A percentile compares a stretch with the other conserved stretches of the same genome.
phyloP scores from a whole-genome alignment of 208 protist genomes.

The Strigomonas galati region DNA sequence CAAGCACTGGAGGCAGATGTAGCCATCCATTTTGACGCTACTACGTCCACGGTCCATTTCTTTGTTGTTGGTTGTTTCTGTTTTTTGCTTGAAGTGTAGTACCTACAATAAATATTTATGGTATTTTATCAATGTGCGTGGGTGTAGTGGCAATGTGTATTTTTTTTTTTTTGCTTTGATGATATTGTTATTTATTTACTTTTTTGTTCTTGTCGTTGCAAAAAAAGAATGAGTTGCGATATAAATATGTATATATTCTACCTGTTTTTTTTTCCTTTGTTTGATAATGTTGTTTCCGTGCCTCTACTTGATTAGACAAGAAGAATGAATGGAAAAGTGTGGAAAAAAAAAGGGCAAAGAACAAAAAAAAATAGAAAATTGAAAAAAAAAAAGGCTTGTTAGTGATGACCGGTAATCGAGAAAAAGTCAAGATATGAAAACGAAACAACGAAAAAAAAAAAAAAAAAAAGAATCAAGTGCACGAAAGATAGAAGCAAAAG shows the following conservation, averaged over 20 bases:
- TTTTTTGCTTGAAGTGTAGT: background rate
- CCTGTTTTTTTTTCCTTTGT: background rate
- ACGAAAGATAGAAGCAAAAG: slow-evolving; percentile 9
- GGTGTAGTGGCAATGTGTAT: background rate
- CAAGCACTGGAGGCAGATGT: slow-evolving; percentile 60
- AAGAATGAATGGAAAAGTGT: slow-evolving; percentile 4
- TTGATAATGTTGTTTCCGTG: background rate
- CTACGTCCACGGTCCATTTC: slow-evolving; percentile 51
- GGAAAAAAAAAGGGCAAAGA: slow-evolving; percentile 11
- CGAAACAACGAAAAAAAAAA: slow-evolving; percentile 12
- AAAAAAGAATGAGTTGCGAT: background rate
- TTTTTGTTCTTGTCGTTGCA: background rate
- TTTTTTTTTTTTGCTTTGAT: background rate
- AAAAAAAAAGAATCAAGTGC: slow-evolving; percentile 9
- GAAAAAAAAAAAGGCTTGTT: slow-evolving; percentile 7
- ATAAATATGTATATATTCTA: background rate
- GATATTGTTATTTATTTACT: slow-evolving; percentile 6
- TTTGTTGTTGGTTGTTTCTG: background rate
- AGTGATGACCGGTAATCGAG: background rate
- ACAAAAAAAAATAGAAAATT: slow-evolving; percentile 6
- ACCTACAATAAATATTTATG: too few species aligned
- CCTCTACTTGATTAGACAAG: background rate
- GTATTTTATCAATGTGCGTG: too few species aligned
- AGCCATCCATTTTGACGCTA: slow-evolving; percentile 45
- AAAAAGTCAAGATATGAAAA: slow-evolving; percentile 8